phyloP scores from a whole-genome alignment of 371 early-diverging fungal species.

The Haplosporangium sp. region DNA sequence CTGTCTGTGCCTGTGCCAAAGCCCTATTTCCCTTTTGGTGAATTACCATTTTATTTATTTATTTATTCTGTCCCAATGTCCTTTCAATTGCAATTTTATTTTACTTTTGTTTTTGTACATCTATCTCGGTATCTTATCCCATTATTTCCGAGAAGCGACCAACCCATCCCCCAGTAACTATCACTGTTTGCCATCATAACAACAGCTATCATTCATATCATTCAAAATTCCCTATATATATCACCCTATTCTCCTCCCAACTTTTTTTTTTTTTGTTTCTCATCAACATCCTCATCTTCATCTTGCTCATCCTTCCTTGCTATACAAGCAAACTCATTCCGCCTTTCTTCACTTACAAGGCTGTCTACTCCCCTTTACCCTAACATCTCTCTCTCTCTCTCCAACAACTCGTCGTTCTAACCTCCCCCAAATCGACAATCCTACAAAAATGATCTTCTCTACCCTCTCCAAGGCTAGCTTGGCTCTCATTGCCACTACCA shows the following conservation, averaged over 20 bases:
- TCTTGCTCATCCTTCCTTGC: constrained; percentile 3
- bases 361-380: not conserved
- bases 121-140: too few species aligned
- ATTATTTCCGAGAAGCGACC: too few species aligned
- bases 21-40: too few species aligned
- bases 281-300: not conserved
- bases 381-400: not conserved
- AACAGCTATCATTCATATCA: too few species aligned
- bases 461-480: constrained; percentile 44
- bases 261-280: not conserved
- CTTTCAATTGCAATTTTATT: too few species aligned
- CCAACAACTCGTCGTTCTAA: not conserved
- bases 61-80: too few species aligned
- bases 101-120: too few species aligned
- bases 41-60: too few species aligned
- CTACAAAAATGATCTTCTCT: constrained; percentile 30
- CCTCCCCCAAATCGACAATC: not conserved
- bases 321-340: constrained; percentile 13
- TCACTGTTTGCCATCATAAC: too few species aligned
- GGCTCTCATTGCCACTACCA: constrained; percentile 35
- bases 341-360: constrained; percentile 11
- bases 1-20: too few species aligned
- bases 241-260: not conserved
- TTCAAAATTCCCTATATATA: too few species aligned
- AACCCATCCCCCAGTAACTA: too few species aligned